Percentiles rank a stretch among this genome's conserved stretches.
phyloP scores from a whole-genome alignment of 345 rosid genomes.

The Camelina hispida region DNA sequence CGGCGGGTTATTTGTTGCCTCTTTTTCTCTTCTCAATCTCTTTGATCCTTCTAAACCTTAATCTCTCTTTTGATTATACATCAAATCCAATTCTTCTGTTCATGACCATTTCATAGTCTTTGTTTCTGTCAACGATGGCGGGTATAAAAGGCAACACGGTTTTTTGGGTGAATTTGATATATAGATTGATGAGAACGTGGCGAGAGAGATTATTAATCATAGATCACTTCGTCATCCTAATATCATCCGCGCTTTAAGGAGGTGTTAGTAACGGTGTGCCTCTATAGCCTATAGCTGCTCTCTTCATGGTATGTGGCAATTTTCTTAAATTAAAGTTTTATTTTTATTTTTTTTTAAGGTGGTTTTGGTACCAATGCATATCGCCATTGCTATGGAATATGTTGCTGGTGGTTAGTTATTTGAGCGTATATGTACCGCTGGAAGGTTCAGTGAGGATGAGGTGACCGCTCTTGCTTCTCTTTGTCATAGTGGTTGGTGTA shows the following conservation, averaged over 20 bases:
- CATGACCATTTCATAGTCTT: no score
- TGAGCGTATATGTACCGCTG: slow-evolving; percentile 64
- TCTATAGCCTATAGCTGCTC: no score
- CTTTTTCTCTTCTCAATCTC: no score
- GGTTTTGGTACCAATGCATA: slow-evolving; percentile 63
- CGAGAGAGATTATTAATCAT: slow-evolving; percentile 85
- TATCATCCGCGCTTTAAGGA: slow-evolving; percentile 88
- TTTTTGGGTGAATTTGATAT: neutral
- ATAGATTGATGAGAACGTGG: slow-evolving; percentile 54
- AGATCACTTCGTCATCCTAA: slow-evolving; percentile 81
- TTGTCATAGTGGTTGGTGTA: neutral
- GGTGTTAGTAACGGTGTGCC: neutral
- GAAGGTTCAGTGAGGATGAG: slow-evolving; percentile 73
- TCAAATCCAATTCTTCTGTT: no score
- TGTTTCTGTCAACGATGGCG: no score
- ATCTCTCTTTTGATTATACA: no score
- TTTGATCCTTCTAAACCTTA: no score
- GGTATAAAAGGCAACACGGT: no score
- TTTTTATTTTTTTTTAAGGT: slow-evolving; percentile 33
- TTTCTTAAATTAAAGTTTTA: neutral
- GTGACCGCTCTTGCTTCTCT: slow-evolving; percentile 37
- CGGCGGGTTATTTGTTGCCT: no score
- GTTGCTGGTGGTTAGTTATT: slow-evolving; percentile 73
- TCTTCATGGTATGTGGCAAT: neutral
- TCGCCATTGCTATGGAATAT: slow-evolving; percentile 71